A percentile compares a stretch with the other conserved stretches of the same genome.
Evolutionary conservation across 2,329 filamentous ascomycete species (phyloP).

Genomic region (Ceratocystis colombiana): DNA sequence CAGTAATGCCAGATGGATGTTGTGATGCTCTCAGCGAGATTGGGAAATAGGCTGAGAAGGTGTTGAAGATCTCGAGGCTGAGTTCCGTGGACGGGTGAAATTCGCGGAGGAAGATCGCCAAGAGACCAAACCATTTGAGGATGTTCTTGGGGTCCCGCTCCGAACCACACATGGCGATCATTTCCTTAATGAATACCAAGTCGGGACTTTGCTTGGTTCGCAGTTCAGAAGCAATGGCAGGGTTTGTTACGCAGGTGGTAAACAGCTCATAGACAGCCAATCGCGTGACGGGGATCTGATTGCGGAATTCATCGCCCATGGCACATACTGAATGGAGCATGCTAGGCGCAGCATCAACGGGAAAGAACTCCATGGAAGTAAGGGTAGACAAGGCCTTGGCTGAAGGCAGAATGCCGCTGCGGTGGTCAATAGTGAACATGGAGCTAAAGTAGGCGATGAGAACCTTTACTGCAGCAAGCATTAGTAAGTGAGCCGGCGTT

Average conservation of each 20-base stretch:
- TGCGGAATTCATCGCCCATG: constrained; percentile 47
- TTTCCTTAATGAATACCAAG: constrained; percentile 40
- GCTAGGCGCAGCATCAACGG: constrained; percentile 39
- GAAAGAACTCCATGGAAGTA: constrained; percentile 42
- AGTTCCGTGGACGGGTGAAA: constrained; percentile 40
- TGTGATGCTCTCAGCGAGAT: constrained; percentile 47
- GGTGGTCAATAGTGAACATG: constrained; percentile 50
- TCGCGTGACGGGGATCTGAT: constrained; percentile 44
- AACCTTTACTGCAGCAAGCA: constrained; percentile 34
- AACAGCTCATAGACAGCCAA: constrained; percentile 45
- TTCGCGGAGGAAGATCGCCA: constrained; percentile 38
- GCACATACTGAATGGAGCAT: constrained; percentile 43
- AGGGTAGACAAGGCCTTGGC: constrained; percentile 44
- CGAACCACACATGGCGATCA: constrained; percentile 43
- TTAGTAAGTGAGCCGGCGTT: too few relatives aligned
- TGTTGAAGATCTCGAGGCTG: constrained; percentile 42
- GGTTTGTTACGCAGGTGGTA: constrained; percentile 37
- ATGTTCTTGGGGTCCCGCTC: constrained; percentile 50
- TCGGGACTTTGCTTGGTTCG: constrained; percentile 34
- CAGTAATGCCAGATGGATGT: constrained; percentile 42
- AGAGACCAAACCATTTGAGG: constrained; percentile 46
- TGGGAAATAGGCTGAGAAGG: constrained; percentile 51
- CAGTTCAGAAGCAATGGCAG: constrained; percentile 38
- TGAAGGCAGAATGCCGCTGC: constrained; percentile 47
- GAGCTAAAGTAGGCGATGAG: constrained; percentile 47